phyloP scores from a whole-genome alignment of 352 stramenopile genomes.

The Pythium phragmiticola region DNA sequence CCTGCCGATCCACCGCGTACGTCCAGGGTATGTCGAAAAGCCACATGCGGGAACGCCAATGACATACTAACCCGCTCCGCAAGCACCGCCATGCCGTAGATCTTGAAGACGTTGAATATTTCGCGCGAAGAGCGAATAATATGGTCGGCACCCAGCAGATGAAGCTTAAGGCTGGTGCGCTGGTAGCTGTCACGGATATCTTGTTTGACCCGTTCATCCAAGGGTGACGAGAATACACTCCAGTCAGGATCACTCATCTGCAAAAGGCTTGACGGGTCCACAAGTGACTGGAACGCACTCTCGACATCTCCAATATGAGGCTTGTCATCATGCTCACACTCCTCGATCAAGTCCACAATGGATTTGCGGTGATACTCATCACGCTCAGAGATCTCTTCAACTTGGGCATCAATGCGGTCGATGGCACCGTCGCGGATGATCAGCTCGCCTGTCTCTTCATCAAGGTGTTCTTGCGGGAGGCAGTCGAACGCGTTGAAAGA shows the following conservation, averaged over 20 bases:
- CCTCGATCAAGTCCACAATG: conserved; percentile 39
- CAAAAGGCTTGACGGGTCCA: background rate
- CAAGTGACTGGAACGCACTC: conserved; percentile 12
- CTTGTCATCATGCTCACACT: conserved; percentile 33
- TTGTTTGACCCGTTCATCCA: conserved; percentile 1
- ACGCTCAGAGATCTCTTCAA: conserved; percentile 4
- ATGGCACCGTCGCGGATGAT: conserved; percentile 42
- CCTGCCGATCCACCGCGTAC: background rate
- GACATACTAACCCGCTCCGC: conserved; percentile 62
- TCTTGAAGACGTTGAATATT: conserved; percentile 82
- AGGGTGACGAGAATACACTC: background rate
- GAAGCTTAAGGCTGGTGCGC: conserved; percentile 8
- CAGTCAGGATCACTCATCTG: conserved; percentile 5
- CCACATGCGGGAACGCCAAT: conserved; percentile 32
- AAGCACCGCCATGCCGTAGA: conserved; percentile 79
- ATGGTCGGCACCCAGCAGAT: conserved; percentile 27
- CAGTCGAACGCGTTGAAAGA: conserved; percentile 65
- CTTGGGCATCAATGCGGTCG: conserved; percentile 15
- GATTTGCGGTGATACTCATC: conserved; percentile 28
- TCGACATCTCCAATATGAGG: background rate
- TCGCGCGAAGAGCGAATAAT: conserved; percentile 56
- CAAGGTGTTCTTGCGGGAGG: conserved; percentile 56
- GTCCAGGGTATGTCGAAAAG: background rate
- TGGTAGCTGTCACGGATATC: background rate
- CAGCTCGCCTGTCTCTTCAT: conserved; percentile 56